These are phyloP conservation scores for Alternaria conjuncta DNA, from an alignment of 2,329 filamentous ascomycete species.

Conservation along the genomic window DNA sequence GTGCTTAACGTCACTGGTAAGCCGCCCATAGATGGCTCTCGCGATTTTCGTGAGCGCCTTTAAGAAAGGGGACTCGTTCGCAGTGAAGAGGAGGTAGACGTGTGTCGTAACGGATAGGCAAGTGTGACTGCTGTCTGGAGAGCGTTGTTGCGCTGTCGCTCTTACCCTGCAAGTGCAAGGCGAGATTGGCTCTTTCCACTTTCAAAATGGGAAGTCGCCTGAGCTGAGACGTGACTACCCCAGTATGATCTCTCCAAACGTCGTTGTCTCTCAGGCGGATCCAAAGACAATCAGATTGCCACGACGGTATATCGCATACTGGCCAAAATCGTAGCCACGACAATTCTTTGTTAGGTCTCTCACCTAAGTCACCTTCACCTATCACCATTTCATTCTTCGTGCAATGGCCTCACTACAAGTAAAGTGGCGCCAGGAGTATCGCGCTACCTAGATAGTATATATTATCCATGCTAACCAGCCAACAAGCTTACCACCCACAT, in stretches of 20 bases:
- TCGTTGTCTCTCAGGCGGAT: background rate
- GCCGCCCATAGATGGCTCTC: accelerated
- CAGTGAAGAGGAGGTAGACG: background rate
- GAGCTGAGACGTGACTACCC: background rate
- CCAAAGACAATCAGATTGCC: background rate
- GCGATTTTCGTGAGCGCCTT: background rate
- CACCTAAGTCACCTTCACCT: background rate
- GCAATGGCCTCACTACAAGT: background rate
- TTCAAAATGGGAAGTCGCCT: background rate
- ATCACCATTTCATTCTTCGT: background rate
- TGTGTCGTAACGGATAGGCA: accelerated
- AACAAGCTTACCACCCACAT: accelerated
- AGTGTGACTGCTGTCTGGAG: background rate
- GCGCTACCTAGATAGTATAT: background rate
- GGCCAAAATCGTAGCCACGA: background rate
- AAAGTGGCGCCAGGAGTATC: background rate
- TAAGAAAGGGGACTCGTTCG: background rate
- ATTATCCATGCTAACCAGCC: accelerated
- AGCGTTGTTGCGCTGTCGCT: background rate
- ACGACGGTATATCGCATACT: background rate
- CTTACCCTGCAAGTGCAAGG: background rate
- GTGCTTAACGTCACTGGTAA: background rate
- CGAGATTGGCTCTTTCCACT: background rate
- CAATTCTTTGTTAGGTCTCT: background rate
- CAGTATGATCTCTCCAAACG: background rate